Base-by-base conservation (phyloP, 495 filamentous ascomycete species). In the Daldinia bambusicola region DNA sequence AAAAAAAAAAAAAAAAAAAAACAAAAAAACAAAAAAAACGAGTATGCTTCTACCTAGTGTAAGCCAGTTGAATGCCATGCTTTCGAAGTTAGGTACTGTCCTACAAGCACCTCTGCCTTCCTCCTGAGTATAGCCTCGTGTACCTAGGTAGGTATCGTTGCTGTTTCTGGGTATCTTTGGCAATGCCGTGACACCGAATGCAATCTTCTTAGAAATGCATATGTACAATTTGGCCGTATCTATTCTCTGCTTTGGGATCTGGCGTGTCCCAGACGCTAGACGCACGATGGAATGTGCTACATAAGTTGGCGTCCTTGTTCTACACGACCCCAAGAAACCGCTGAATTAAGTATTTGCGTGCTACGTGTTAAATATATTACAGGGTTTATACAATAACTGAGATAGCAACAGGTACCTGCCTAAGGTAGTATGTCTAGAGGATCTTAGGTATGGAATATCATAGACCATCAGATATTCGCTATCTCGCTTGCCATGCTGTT, bases 151-250 rank as follows among this genome's bases (percentile, higher is more conserved):
- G 13, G 63, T 51, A 59, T 14, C 36, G 48, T 38, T 48, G 32
- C 57, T 53, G 57, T 55, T 70, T 63, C 58, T 74, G 67, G 71
- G 71, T 67, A 56, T 63, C 38, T 50, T 71, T 63, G 71, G 71
- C 66, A 67, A 58, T 67, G 34, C 26, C 14, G 67, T 67, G 60
- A 14, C 32, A 73, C 66, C n/a, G 45, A 38, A 12, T 37, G 52
- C 32, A 55, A 68, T 67, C 40, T 55, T 66, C 1, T 41, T 55
- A 22, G 34, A 26, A 34, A 60, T 63, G 55, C 55, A 53, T 32
- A 10, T 30, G 30, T 61, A 60, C 40, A 40, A 68, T 63, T 41
- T 22, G 40, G 32, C 38, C 13, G 50, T 59, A 38, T 31, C 63
- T 55, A 57, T 8, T 66, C 50, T 22, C 37, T 38, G 18, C 56